Percentiles rank a stretch among this genome's conserved stretches.
Conservation (phyloP, 2,329 filamentous ascomycete genomes). For the Daldinia sp. region DNA sequence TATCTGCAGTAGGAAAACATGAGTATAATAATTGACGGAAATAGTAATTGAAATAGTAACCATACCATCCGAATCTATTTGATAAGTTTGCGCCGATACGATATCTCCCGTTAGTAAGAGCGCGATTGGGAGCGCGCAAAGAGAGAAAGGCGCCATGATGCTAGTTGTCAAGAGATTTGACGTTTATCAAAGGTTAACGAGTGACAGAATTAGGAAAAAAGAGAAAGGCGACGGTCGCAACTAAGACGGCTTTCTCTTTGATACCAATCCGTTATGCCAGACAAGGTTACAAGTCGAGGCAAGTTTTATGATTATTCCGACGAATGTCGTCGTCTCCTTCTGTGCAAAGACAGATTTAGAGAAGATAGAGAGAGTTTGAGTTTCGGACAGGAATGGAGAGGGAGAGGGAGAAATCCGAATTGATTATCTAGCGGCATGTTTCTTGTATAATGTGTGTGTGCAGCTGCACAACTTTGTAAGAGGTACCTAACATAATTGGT, state of each 20-base stretch:
- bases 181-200: constrained; percentile 30
- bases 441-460: constrained; percentile 3
- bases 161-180: constrained; percentile 4
- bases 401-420: constrained; percentile 6
- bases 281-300: constrained; percentile 5
- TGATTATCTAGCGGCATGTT: constrained; percentile 21
- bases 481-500: not conserved
- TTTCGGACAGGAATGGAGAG: constrained; percentile 17
- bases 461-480: not conserved
- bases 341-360: not conserved
- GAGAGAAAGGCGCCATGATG: constrained; percentile 28
- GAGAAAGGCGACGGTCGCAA: constrained; percentile 23
- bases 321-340: not conserved
- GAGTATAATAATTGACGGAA: constrained; percentile 6
- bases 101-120: constrained; percentile 20
- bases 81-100: constrained; percentile 36
- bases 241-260: constrained; percentile 15
- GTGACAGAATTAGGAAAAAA: constrained; percentile 26
- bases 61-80: constrained; percentile 46
- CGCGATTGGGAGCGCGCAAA: constrained; percentile 22
- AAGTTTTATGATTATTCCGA: not conserved
- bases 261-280: constrained; percentile 5
- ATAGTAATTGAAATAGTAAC: not conserved
- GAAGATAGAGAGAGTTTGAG: constrained; percentile 10
- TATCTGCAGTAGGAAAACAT: constrained; percentile 52